A percentile compares a stretch with the other conserved stretches of the same genome.
These are phyloP conservation scores for Stachybotrys elegans DNA, from an alignment of 2,329 filamentous ascomycete genomes.

Conservation along the genomic window DNA sequence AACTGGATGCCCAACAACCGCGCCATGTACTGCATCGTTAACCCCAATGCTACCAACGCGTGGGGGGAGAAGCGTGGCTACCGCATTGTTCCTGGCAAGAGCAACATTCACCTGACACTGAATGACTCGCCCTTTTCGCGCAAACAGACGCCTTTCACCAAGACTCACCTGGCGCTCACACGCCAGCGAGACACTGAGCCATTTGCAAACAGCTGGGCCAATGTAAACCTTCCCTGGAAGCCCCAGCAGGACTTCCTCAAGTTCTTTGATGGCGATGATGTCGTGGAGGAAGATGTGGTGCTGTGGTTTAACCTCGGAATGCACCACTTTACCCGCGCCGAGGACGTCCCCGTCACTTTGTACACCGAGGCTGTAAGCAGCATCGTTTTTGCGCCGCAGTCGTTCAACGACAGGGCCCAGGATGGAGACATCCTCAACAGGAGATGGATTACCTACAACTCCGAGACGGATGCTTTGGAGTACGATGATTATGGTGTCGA, in stretches of 20 bases:
- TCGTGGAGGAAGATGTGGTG: constrained; percentile 33
- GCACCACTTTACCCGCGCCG: constrained; percentile 31
- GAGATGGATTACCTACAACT: constrained; percentile 22
- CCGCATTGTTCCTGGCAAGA: constrained; percentile 30
- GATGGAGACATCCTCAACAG: constrained; percentile 32
- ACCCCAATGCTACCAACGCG: constrained; percentile 37
- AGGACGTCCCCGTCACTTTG: constrained; percentile 24
- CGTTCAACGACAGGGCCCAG: constrained; percentile 25
- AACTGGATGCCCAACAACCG: constrained; percentile 37
- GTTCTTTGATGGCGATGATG: constrained; percentile 35
- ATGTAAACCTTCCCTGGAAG: constrained; percentile 30
- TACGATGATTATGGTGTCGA: constrained; percentile 25
- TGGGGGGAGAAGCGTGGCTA: constrained; percentile 44
- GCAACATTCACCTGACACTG: constrained; percentile 36
- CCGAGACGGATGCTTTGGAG: constrained; percentile 14
- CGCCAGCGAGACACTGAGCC: constrained; percentile 32
- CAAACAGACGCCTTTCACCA: constrained; percentile 40
- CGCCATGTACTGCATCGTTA: constrained; percentile 39
- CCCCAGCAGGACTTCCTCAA: constrained; percentile 40
- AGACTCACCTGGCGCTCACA: constrained; percentile 22
- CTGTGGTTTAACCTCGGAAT: constrained; percentile 45
- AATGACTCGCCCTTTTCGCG: constrained; percentile 36
- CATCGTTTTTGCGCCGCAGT: constrained; percentile 26
- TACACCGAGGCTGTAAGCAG: constrained; percentile 25
- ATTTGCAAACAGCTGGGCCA: constrained; percentile 27